phyloP scores from a whole-genome alignment of 495 filamentous ascomycete genomes.

The Penicillium longicatenatum region DNA sequence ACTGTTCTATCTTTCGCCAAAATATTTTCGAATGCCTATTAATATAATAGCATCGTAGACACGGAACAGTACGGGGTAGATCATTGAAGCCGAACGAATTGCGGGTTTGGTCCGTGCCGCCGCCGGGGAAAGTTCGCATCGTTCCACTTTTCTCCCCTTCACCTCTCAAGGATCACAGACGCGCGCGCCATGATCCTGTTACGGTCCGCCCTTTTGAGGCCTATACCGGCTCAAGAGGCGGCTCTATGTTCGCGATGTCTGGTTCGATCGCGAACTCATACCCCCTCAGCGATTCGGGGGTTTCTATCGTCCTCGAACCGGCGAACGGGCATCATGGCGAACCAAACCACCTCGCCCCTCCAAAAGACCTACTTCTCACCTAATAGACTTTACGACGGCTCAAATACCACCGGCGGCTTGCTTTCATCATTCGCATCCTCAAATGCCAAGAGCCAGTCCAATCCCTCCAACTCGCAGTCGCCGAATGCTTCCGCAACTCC shows the following conservation, averaged over 20 bases:
- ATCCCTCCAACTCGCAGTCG: conserved; percentile 11
- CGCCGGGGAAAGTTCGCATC: conserved; percentile 36
- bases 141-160: conserved; percentile 26
- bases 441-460: conserved; percentile 19
- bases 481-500: conserved; percentile 2
- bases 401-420: conserved; percentile 25
- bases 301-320: conserved; percentile 38
- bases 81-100: conserved; percentile 6
- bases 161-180: conserved; percentile 15
- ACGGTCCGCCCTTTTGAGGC: conserved; percentile 43
- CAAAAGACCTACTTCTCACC: conserved; percentile 48
- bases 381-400: conserved; percentile 27
- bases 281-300: conserved; percentile 27
- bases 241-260: conserved; percentile 40
- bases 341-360: conserved; percentile 31
- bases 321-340: conserved; percentile 31
- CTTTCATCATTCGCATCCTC: conserved; percentile 33
- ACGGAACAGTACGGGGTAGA: background rate
- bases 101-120: conserved; percentile 39
- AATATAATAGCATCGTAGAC: background rate
- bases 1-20: too few relatives aligned
- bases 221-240: conserved; percentile 34
- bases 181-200: conserved; percentile 47
- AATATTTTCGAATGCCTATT: too few relatives aligned
- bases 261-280: conserved; percentile 15